Evolutionary conservation across 2,329 filamentous ascomycete species (phyloP).

Genomic region (Colletotrichum echinochloae): DNA sequence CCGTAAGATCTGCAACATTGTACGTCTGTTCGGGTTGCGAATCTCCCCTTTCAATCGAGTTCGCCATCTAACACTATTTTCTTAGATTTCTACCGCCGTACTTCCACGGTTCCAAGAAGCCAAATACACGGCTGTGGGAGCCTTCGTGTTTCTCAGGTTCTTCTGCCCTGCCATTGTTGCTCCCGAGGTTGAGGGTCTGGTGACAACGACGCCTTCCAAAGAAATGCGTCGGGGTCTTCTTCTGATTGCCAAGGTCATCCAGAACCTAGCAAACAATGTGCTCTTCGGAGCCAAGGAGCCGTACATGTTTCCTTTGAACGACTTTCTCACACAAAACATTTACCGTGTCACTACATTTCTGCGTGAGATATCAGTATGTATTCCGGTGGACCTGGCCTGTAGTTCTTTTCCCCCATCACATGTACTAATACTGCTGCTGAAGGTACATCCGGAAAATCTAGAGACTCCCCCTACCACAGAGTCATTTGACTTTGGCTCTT

Average conservation of each 20-base stretch:
- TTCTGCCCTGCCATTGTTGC: slow-evolving; percentile 80
- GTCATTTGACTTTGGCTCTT: slow-evolving; percentile 77
- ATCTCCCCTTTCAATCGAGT: not conserved
- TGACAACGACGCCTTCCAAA: slow-evolving; percentile 70
- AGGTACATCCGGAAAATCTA: slow-evolving; percentile 62
- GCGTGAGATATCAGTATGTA: slow-evolving; percentile 72
- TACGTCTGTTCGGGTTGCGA: slow-evolving; percentile 51
- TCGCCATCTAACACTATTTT: slow-evolving; percentile 34
- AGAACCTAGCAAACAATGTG: slow-evolving; percentile 79
- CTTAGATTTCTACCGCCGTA: slow-evolving; percentile 71
- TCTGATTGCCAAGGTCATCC: slow-evolving; percentile 77
- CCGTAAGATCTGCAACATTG: slow-evolving; percentile 75
- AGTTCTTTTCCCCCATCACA: not conserved
- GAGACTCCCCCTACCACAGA: slow-evolving; percentile 58
- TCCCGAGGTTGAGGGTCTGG: slow-evolving; percentile 75
- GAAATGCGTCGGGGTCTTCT: slow-evolving; percentile 76
- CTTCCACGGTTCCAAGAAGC: slow-evolving; percentile 74
- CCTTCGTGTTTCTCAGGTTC: slow-evolving; percentile 78
- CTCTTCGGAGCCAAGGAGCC: slow-evolving; percentile 78
- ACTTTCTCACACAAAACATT: slow-evolving; percentile 76
- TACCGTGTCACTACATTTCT: slow-evolving; percentile 75
- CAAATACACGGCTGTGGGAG: slow-evolving; percentile 78
- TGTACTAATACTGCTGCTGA: slow-evolving; percentile 5
- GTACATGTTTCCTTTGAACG: slow-evolving; percentile 78
- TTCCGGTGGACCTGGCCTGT: slow-evolving; percentile 37